phyloP scores from a whole-genome alignment of 169 alveolate species.

The Prorocentrum cordatum region DNA sequence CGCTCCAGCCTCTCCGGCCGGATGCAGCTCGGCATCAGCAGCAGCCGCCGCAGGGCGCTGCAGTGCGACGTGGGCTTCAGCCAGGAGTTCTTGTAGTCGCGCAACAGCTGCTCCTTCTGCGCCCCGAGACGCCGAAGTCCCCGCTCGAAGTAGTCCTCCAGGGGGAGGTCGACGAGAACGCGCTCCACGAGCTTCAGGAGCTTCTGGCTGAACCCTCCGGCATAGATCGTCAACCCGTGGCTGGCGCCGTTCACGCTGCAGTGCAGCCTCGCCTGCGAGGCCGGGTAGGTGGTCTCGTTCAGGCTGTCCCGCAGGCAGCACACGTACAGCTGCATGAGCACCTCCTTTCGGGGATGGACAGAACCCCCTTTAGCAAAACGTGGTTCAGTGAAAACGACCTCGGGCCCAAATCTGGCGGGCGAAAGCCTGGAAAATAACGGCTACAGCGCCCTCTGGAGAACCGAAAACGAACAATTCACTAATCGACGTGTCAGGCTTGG shows the following conservation, averaged over 20 bases:
- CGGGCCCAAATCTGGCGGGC: too few species aligned
- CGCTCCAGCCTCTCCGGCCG: too few species aligned
- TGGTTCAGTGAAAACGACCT: too few species aligned
- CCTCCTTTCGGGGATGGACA: background rate
- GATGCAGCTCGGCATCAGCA: conserved; percentile 12
- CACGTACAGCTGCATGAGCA: background rate
- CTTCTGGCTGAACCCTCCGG: conserved; percentile 45
- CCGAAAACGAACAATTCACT: too few species aligned
- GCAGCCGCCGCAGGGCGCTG: conserved; percentile 22
- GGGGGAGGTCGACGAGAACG: background rate
- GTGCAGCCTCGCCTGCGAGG: conserved; percentile 22
- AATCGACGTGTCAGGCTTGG: too few species aligned
- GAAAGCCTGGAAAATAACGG: too few species aligned
- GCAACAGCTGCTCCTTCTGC: background rate
- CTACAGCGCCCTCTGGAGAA: too few species aligned
- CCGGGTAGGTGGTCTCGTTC: conserved; percentile 29
- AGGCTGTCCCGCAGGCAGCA: background rate
- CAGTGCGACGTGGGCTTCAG: conserved; percentile 33
- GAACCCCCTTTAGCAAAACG: too few species aligned
- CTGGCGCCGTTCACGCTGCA: conserved; percentile 1
- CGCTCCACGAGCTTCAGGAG: conserved; percentile 13
- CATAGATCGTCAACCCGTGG: conserved; percentile 1
- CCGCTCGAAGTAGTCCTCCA: background rate
- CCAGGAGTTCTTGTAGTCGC: conserved; percentile 19
- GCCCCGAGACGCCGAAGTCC: conserved; percentile 5